Evolutionary conservation across 192 early-diverging fungal genomes (phyloP).

Genomic region (Coemansia sp.): DNA sequence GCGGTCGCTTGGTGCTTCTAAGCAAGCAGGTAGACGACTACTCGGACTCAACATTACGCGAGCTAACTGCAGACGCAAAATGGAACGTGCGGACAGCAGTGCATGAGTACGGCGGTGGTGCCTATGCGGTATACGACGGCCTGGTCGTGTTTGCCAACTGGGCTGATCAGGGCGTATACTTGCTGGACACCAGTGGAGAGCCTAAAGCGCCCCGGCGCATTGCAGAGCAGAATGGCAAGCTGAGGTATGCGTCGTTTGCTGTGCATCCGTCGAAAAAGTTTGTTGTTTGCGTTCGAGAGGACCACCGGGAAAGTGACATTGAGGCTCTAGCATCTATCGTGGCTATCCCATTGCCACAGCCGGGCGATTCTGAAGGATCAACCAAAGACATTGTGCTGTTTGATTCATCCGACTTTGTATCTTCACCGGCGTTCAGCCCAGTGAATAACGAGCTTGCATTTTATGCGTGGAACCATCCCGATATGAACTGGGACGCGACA

Average conservation of each 20-base stretch:
- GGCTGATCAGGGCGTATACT: constrained; percentile 57
- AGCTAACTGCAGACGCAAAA: constrained; percentile 30
- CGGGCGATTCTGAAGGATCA: constrained; percentile 6
- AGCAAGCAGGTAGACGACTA: constrained; percentile 32
- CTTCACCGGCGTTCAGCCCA: constrained; percentile 58
- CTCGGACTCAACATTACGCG: constrained; percentile 18
- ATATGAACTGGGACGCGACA: constrained; percentile 80
- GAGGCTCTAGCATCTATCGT: constrained; percentile 56
- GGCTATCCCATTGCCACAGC: constrained; percentile 42
- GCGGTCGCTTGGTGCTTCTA: constrained; percentile 35
- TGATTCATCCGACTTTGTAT: constrained; percentile 64
- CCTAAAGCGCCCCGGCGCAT: constrained; percentile 33
- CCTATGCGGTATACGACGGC: constrained; percentile 57
- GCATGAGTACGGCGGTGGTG: constrained; percentile 76
- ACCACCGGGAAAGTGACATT: constrained; percentile 60
- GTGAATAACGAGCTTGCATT: constrained; percentile 57
- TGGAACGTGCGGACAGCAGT: constrained; percentile 68
- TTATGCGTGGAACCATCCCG: constrained; percentile 69
- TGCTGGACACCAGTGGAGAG: constrained; percentile 29
- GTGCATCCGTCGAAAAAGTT: constrained; percentile 58
- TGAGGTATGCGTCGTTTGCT: constrained; percentile 64
- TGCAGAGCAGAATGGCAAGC: constrained; percentile 46
- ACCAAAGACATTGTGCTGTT: constrained; percentile 48
- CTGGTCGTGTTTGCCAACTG: constrained; percentile 65
- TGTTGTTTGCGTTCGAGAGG: constrained; percentile 66